Evolutionary conservation across 768 basidiomycete species (phyloP), one percentile per base, ranked within the genome.

Genomic region (Suillus occidentalis): DNA sequence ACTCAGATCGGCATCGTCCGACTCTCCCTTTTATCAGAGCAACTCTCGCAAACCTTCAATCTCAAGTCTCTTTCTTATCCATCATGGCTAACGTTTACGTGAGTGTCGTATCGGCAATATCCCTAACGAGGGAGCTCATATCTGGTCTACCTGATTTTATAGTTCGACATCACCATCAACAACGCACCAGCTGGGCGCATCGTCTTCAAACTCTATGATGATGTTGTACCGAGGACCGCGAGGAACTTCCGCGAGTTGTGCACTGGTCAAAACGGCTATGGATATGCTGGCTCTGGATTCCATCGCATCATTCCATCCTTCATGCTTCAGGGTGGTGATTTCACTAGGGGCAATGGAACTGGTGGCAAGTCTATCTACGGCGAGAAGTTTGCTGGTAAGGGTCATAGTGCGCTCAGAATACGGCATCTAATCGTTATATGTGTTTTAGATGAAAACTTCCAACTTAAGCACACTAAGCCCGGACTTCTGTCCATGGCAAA

Each of bases 321-420:
- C 79, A 94, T 94, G 92, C 82, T 94, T 64, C 94, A 96, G 76
- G 94, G 93, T 31, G 95, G 95, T 63, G 94, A 95, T 75, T 97
- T 97, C 76, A 90, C 89, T 67, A 70, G 64, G 20, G 73, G 76
- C 36, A 79, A 90, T 65, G 92, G 92, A 18, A 91, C 90, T 12
- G 92, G 92, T 65, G 92, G 92, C 57, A 91, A 88, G 77, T 90
- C 88, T 31, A 91, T 91, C 74, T 91, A 90, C 65, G 90, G 90
- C 67, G 79, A 80, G 56, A 88, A 85, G 71, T 91, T 91, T 67
- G 72, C 71, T 8, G 90, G 89, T 89, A 45, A 55, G 81, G 73
- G 47, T 55, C 57, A 31, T 18, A 40, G 62, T 52, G 40, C 58
- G 62, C 53, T 28, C 9, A 10, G 18, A 20, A 42, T 65, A 28